Evolutionary conservation across 805 yeast genomes (phyloP).

Genomic region (Candida lessepsii): DNA sequence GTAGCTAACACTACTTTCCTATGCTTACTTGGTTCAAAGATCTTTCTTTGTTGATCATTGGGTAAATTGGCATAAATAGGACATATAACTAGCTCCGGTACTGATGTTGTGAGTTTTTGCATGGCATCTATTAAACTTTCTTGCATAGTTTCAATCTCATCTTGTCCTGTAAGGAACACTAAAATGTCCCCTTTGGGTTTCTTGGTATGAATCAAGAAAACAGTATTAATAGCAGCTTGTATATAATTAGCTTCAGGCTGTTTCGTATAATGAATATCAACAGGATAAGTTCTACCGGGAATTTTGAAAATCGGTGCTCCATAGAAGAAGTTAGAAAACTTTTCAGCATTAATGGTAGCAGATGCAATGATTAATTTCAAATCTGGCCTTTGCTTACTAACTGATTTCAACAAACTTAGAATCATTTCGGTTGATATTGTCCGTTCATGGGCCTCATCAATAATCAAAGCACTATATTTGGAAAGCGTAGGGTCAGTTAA

Average conservation of each 20-base stretch:
- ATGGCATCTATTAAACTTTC: slow-evolving; percentile 69
- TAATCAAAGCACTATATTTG: slow-evolving; percentile 78
- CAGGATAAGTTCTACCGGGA: slow-evolving; percentile 94
- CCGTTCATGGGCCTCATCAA: slow-evolving; percentile 97
- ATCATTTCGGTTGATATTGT: slow-evolving; percentile 87
- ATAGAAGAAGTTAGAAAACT: slow-evolving; percentile 75
- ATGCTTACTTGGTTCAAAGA: slow-evolving; percentile 76
- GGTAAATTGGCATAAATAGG: slow-evolving; percentile 94
- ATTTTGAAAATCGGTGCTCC: slow-evolving; percentile 84
- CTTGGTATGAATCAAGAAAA: slow-evolving; percentile 78
- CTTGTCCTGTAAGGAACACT: slow-evolving; percentile 94
- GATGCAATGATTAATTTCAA: slow-evolving; percentile 85
- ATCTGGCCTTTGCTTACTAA: slow-evolving; percentile 61
- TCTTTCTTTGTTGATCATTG: slow-evolving; percentile 72
- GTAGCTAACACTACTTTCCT: slow-evolving; percentile 93
- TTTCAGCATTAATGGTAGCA: slow-evolving; percentile 92
- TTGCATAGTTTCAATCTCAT: slow-evolving; percentile 84
- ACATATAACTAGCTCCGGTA: slow-evolving; percentile 65
- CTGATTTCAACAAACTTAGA: slow-evolving; percentile 75
- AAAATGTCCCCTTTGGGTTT: slow-evolving; percentile 80
- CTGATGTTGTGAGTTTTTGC: slow-evolving; percentile 56
- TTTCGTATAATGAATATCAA: slow-evolving; percentile 75
- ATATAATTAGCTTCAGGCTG: slow-evolving; percentile 90
- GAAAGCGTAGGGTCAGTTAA: slow-evolving; percentile 69
- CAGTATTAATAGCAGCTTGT: slow-evolving; percentile 84